A percentile compares a stretch with the other conserved stretches of the same genome.
phyloP scores from a whole-genome alignment of 2,329 filamentous ascomycete genomes.

The Neoarthrinium moseri region DNA sequence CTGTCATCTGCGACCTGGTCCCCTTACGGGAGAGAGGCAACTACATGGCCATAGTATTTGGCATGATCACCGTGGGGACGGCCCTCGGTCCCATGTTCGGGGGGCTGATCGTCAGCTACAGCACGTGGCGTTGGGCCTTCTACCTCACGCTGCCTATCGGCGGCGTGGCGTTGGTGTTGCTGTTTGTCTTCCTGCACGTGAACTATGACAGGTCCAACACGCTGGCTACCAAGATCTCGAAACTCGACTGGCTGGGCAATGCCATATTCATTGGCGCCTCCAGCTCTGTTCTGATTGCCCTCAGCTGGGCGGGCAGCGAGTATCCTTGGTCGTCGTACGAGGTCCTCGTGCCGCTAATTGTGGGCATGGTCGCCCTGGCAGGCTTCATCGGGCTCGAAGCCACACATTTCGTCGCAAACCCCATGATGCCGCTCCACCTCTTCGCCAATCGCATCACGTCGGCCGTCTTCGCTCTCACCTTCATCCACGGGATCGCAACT shows the following conservation, averaged over 20 bases:
- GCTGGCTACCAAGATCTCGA: constrained; percentile 10
- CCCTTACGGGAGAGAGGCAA: not conserved
- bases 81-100: not conserved
- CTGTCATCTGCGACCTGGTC: not conserved
- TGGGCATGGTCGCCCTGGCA: constrained; percentile 4
- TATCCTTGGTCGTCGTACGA: constrained; percentile 15
- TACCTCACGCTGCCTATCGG: constrained; percentile 31
- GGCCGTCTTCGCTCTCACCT: constrained; percentile 29
- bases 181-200: constrained; percentile 29
- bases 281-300: constrained; percentile 24
- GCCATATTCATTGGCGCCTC: constrained; percentile 23
- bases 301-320: constrained; percentile 23
- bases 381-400: not conserved
- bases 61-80: not conserved
- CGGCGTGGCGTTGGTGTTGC: constrained; percentile 20
- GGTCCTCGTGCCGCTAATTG: constrained; percentile 13
- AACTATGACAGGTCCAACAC: not conserved
- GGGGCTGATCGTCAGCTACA: constrained; percentile 11
- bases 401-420: not conserved
- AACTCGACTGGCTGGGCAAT: constrained; percentile 35
- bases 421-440: constrained; percentile 37
- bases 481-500: constrained; percentile 33
- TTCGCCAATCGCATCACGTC: constrained; percentile 41
- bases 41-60: not conserved
- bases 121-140: constrained; percentile 41